Evolutionary conservation across 225 moss, liverwort and hornwort genomes (phyloP), one percentile per base, ranked within the genome.

Genomic region (Rhytidiadelphus loreus): DNA sequence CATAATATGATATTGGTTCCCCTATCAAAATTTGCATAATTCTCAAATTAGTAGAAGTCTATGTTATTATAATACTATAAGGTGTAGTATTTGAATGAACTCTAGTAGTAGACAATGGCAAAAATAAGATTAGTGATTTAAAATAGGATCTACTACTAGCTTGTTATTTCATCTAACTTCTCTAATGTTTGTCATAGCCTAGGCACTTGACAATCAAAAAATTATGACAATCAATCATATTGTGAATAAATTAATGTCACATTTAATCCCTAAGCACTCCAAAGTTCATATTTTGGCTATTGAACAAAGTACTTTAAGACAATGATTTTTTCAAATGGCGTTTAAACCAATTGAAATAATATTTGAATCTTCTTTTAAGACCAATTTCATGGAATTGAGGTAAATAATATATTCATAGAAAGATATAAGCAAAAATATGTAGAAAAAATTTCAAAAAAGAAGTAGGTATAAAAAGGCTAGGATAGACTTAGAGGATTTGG

Each of bases 41-140:
- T 28, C 11, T 72, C 72, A 44, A 72, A 44, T 44, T 44, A 10
- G 17, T 44, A 1, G 6, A 28, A 44, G 44, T 16, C 4, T 72
- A 5, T 43, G 5, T 44, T 72, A 72, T 16, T 72, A 52, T 3
- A 52, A 14, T 52, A 43, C 6, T 44, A 44, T 28, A 10, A 28
- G 28, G 16, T 5, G 0, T 44, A 72, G 5, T 44, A 73, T 73
- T 73, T 44, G 29, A 73, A 29, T 73, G 17, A 73, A 16, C 6
- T 44, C 0, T 0, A 2, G 18, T 73, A 4, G 6, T 72, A 44
- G 11, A 72, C 6, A 8, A 3, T 35, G 17, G 8, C 39, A n/a
- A 58, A 79, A 57, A 57, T 79, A n/a, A 24, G 7, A 58, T 39
- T 16, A 57, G 17, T 28, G 28, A n/a, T n/a, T 56, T 37, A 16